phyloP scores from a whole-genome alignment of 257 asterid genomes.

The Petrea volubilis region DNA sequence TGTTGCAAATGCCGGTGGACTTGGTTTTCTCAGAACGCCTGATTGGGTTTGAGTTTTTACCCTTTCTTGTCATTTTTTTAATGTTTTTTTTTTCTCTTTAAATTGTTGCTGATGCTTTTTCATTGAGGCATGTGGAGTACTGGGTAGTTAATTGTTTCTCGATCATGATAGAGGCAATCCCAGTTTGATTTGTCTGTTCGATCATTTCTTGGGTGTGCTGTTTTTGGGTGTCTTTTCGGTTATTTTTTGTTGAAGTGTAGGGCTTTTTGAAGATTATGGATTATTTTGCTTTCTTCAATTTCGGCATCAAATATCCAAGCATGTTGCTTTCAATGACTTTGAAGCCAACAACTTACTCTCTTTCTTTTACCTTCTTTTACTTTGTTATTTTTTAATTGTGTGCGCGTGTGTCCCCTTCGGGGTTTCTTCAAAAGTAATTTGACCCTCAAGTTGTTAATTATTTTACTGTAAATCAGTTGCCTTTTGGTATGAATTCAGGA shows the following conservation, averaged over 20 bases:
- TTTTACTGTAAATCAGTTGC: background rate
- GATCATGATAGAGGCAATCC: background rate
- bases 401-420: no score
- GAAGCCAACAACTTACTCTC: background rate
- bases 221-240: background rate
- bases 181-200: background rate
- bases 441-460: background rate
- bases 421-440: background rate
- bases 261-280: background rate
- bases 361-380: background rate
- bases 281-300: background rate
- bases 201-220: background rate
- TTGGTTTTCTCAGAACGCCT: conserved; percentile 76
- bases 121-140: background rate
- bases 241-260: background rate
- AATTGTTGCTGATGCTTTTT: background rate
- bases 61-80: background rate
- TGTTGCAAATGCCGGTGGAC: conserved; percentile 77
- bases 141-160: background rate
- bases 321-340: background rate
- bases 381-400: no score
- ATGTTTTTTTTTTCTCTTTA: background rate
- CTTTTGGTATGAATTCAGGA: background rate
- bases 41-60: conserved; percentile 51
- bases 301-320: background rate